Base-by-base conservation (phyloP, 495 filamentous ascomycete species). In the Trichoderma virens region DNA sequence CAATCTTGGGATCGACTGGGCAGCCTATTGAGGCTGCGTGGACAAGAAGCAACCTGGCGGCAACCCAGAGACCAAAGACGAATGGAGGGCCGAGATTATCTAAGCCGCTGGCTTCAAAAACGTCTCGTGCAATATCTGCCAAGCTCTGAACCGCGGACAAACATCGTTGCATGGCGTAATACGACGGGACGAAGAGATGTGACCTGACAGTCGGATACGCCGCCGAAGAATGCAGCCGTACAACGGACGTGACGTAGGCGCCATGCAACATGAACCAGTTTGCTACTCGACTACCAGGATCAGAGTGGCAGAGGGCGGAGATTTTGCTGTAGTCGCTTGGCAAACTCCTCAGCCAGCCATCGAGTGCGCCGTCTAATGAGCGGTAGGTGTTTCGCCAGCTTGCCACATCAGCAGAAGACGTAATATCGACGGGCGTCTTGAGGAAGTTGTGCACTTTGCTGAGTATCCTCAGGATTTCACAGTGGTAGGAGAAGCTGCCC, bases 201-300 rank as follows among this genome's bases (percentile, higher is more conserved):
- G 86, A 88, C 14, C 85, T 76, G 35, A 84, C 87, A 27, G 87
- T 88, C 25, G 88, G 88, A 70, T 90, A 91, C 20, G 87, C 88
- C 8, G 88, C 87, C 8, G 85, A 88, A 28, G 88, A 90, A 76
- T 90, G 88, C 14, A 91, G 81, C 34, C 88, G 85, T 65, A 96
- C 95, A 8, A 95, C 85, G 64, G 91, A 87, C 8, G 90, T 94
- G 71, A 78, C 73, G 65, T 74, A 78, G 27, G 88, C 88, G 18
- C 88, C 86, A 71, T 95, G 92, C 20, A 95, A 80, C 84, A 95
- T 92, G 45, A 95, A 87, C 90, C 90, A 93, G 59, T 89, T 87
- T 70, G 86, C 89, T 68, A 90, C 91, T 43, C 89, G 75, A 8
- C 81, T 79, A 66, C 88, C 89, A 65, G 83, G 83, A 2, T 80